Evolutionary conservation across 2,329 filamentous ascomycete genomes (phyloP).

Genomic region (Zymoseptoria crescenta): DNA sequence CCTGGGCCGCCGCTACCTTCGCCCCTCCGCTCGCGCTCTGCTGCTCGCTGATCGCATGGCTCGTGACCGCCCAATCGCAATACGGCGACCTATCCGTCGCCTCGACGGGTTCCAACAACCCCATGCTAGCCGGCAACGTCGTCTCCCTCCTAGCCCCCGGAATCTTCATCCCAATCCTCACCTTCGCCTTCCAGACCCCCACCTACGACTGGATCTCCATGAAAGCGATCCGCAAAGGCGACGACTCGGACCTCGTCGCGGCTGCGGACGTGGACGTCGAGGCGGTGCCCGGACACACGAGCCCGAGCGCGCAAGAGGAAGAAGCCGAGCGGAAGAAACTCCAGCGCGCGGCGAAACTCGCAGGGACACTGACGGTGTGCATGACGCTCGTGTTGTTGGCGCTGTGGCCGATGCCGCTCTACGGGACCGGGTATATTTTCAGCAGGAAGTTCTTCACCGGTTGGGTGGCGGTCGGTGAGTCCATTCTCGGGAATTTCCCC

Average conservation of each 20-base stretch:
- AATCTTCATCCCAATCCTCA: conserved; percentile 68
- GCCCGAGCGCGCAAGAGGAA: conserved; percentile 32
- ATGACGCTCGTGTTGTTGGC: conserved; percentile 66
- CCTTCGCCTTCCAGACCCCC: conserved; percentile 58
- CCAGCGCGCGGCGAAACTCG: conserved; percentile 41
- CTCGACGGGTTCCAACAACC: conserved; percentile 75
- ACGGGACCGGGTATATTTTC: conserved; percentile 74
- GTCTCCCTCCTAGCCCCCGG: conserved; percentile 70
- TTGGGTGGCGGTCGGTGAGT: conserved; percentile 40
- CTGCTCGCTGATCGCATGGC: conserved; percentile 66
- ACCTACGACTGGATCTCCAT: conserved; percentile 84
- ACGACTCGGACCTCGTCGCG: conserved; percentile 65
- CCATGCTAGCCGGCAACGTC: conserved; percentile 84
- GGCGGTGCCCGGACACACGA: conserved; percentile 47
- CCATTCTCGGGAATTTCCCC: neutral
- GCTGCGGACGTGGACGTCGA: conserved; percentile 60
- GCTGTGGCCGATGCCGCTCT: conserved; percentile 90
- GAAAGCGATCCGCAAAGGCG: conserved; percentile 67
- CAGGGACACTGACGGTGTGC: conserved; percentile 50
- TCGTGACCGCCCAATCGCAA: conserved; percentile 64
- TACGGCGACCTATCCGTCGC: conserved; percentile 62
- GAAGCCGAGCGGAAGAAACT: conserved; percentile 37
- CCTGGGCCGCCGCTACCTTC: conserved; percentile 63
- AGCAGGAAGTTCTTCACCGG: conserved; percentile 63
- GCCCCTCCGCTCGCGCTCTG: conserved; percentile 62